Percentiles rank a stretch among this genome's conserved stretches.
Evolutionary conservation across 2,329 filamentous ascomycete genomes (phyloP).

Genomic region (Polychaeton citri): DNA sequence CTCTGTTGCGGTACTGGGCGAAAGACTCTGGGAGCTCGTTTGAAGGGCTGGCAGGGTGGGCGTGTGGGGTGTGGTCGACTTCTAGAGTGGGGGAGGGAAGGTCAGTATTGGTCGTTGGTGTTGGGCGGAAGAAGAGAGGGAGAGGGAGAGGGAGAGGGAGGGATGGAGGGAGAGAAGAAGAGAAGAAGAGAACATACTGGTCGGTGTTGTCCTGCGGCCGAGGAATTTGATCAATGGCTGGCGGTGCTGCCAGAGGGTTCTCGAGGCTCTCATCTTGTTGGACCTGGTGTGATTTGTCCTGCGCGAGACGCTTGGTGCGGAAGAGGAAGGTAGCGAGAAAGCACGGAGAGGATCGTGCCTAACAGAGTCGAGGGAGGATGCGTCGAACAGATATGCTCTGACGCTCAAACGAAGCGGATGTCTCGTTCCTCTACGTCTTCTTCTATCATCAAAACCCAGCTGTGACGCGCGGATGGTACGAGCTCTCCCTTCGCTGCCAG

Average conservation of each 20-base stretch:
- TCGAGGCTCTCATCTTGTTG: conserved; percentile 34
- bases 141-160: conserved; percentile 4
- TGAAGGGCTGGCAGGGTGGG: conserved; percentile 59
- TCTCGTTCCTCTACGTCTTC: too few relatives aligned
- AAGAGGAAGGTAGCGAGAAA: too few relatives aligned
- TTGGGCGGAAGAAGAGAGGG: conserved; percentile 3
- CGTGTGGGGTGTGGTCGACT: conserved; percentile 59
- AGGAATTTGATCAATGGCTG: conserved; percentile 40
- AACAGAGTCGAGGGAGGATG: too few relatives aligned
- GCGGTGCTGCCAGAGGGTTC: conserved; percentile 31
- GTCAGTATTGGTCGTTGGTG: conserved; percentile 3
- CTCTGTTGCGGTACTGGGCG: conserved; percentile 64
- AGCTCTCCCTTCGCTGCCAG: too few relatives aligned
- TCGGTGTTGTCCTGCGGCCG: conserved; percentile 33
- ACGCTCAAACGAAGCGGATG: too few relatives aligned
- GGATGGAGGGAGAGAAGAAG: not conserved
- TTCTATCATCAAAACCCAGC: too few relatives aligned
- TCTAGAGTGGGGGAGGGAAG: conserved; percentile 32
- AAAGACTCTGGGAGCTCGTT: conserved; percentile 55
- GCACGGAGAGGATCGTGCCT: too few relatives aligned
- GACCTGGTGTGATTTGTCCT: too few relatives aligned
- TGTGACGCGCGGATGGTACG: too few relatives aligned
- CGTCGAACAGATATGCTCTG: too few relatives aligned
- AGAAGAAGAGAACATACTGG: conserved; percentile 21
- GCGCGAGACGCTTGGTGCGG: too few relatives aligned